A percentile compares a stretch with the other conserved stretches of the same genome.
phyloP scores from a whole-genome alignment of 768 basidiomycete genomes.

The Rhodotorula graminis region DNA sequence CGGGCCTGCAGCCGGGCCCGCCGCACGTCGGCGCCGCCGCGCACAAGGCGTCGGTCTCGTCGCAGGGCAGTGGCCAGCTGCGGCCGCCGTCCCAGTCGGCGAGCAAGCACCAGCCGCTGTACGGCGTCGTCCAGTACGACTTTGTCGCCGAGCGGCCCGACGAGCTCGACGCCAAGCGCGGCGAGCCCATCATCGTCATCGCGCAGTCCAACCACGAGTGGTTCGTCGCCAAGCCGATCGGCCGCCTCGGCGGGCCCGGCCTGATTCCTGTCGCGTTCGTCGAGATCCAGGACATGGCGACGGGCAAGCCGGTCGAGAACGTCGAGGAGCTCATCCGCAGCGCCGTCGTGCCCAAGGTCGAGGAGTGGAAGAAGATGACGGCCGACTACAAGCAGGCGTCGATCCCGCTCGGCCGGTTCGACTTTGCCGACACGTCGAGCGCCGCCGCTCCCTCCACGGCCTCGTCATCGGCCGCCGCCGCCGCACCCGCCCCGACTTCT shows the following conservation, averaged over 20 bases:
- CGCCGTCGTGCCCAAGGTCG: conserved; percentile 88
- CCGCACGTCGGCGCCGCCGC: not conserved
- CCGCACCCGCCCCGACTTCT: not conserved
- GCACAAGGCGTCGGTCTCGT: conserved; percentile 22
- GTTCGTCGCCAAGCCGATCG: conserved; percentile 99
- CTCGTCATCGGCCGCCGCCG: conserved; percentile 46
- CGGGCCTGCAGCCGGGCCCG: conserved; percentile 6
- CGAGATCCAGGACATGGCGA: conserved; percentile 86
- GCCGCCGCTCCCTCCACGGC: conserved; percentile 49
- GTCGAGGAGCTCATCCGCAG: conserved; percentile 72
- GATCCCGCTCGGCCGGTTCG: conserved; percentile 88
- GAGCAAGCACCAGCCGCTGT: conserved; percentile 60
- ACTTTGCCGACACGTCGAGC: conserved; percentile 46
- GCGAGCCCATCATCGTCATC: conserved; percentile 91
- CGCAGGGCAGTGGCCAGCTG: conserved; percentile 27
- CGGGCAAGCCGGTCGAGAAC: conserved; percentile 69
- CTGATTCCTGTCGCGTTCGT: conserved; percentile 96
- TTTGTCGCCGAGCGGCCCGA: conserved; percentile 92
- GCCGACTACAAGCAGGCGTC: conserved; percentile 92
- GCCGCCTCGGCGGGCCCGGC: conserved; percentile 86
- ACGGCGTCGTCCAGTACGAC: conserved; percentile 92
- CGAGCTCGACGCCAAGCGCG: conserved; percentile 88
- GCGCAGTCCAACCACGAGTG: conserved; percentile 99
- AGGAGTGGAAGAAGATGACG: conserved; percentile 97
- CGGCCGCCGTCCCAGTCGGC: conserved; percentile 35